Evolutionary conservation across 2,329 filamentous ascomycete species (phyloP), one percentile per base, ranked within the genome.

Genomic region (Aspergillus sp.): DNA sequence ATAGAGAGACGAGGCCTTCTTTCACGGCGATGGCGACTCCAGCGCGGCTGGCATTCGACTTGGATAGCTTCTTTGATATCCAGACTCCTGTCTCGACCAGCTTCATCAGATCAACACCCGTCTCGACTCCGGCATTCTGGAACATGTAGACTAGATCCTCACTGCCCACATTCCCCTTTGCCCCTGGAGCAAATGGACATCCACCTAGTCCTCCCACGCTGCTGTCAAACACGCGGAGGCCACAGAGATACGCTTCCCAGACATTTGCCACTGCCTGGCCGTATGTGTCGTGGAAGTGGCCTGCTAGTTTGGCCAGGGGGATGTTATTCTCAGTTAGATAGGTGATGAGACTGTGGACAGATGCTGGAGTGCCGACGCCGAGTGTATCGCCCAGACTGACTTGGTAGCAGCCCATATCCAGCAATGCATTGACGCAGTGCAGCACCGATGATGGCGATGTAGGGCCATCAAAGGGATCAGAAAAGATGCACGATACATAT

Each of bases 241-340:
- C 89, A 53, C 86, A 81, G 60, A 88, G 85, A 28, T 93, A 76
- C 32, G 84, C 83, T 0, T 90, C 82, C 8, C 87, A 82, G 5
- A 83, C 84, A 60, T 94, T 94, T 6, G 89, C 84, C n/a, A 91
- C 72, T 1, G 88, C 88, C 70, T 90, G 85, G 1, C 88, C 88
- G 60, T 90, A 91, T 1, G 89, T 94, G 60, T 95, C 88, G 65
- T 95, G 89, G 58, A 94, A 91, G 66, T 95, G 89, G 70, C 90
- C 82, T 0, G 87, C 87, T 8, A 94, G 68, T 56, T 87, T 83
- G 55, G 83, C 80, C 43, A 76, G 77, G 13, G 83, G 76, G 12
- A 94, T 76, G 0, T 83, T 85, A 27, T 61, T 50, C 2, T 51
- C 36, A 1, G 56, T 43, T 4, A 72, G 55, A 36, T 64, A 62